Evolutionary conservation across 192 early-diverging fungal species (phyloP).

Genomic region (Coemansia reversa): DNA sequence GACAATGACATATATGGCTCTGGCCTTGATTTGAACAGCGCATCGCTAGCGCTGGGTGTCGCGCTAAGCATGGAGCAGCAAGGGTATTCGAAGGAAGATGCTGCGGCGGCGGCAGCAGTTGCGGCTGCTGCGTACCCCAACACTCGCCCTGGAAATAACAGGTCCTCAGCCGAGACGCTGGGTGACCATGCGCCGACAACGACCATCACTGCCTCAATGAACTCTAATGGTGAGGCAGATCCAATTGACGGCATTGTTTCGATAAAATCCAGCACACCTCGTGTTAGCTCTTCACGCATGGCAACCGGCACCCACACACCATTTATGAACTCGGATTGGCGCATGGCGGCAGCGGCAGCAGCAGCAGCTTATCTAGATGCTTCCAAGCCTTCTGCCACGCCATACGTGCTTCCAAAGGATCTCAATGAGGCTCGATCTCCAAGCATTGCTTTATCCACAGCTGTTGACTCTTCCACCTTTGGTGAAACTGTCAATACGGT

Average conservation of each 20-base stretch:
- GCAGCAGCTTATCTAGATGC: constrained; percentile 36
- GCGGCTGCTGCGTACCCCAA: constrained; percentile 42
- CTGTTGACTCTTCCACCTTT: not conserved
- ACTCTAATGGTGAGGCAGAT: constrained; percentile 52
- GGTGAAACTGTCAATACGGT: not conserved
- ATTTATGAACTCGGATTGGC: constrained; percentile 31
- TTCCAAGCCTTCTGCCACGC: constrained; percentile 10
- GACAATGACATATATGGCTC: constrained; percentile 20
- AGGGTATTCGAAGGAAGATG: constrained; percentile 53
- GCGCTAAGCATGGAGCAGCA: constrained; percentile 57
- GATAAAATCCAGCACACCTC: constrained; percentile 34
- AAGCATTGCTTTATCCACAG: constrained; percentile 22
- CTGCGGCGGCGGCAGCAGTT: constrained; percentile 29
- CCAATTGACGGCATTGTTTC: constrained; percentile 55
- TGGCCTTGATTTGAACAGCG: constrained; percentile 44
- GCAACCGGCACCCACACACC: constrained; percentile 44
- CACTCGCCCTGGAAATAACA: not conserved
- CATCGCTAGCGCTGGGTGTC: constrained; percentile 51
- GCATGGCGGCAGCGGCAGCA: constrained; percentile 32
- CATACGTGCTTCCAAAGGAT: constrained; percentile 46
- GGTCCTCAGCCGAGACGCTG: not conserved
- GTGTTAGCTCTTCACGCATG: constrained; percentile 22
- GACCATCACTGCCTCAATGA: constrained; percentile 51
- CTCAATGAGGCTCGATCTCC: constrained; percentile 43
- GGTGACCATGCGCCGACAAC: constrained; percentile 27